A percentile compares a stretch with the other conserved stretches of the same genome.
These are phyloP conservation scores for Cunninghamia lanceolata DNA, from an alignment of 75 land plant species.

Conservation along the genomic window DNA sequence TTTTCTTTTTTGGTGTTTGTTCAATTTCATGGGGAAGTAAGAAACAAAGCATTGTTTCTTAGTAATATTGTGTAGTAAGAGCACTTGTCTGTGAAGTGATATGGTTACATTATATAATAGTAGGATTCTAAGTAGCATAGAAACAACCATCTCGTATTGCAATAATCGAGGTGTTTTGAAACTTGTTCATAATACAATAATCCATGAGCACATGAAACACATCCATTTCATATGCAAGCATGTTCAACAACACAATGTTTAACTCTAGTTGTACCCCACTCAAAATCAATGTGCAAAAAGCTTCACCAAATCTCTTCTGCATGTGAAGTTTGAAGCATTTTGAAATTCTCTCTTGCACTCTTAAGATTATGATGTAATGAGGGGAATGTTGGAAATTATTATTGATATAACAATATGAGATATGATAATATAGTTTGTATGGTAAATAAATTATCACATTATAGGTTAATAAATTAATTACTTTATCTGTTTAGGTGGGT, in stretches of 20 bases:
- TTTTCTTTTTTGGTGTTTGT: background rate
- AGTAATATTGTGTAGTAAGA: too few species aligned
- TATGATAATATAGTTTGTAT: too few species aligned
- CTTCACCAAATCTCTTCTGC: background rate
- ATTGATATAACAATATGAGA: too few species aligned
- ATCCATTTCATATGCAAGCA: background rate
- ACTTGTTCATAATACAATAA: background rate
- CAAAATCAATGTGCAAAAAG: background rate
- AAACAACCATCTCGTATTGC: background rate
- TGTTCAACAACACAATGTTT: background rate
- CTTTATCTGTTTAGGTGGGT: too few species aligned
- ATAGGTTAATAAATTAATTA: too few species aligned
- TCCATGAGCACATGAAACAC: background rate
- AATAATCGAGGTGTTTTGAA: background rate
- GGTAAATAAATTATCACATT: too few species aligned
- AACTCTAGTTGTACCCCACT: background rate
- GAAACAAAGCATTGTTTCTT: too few species aligned
- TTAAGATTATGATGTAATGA: background rate
- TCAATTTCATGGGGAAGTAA: too few species aligned
- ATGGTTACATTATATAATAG: background rate
- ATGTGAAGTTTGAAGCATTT: background rate
- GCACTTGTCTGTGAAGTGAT: background rate
- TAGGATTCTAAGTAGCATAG: background rate
- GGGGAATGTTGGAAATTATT: background rate
- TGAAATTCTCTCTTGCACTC: background rate